Conservation (phyloP, 140 eudicot genomes). For the Bidens hawaiensis region DNA sequence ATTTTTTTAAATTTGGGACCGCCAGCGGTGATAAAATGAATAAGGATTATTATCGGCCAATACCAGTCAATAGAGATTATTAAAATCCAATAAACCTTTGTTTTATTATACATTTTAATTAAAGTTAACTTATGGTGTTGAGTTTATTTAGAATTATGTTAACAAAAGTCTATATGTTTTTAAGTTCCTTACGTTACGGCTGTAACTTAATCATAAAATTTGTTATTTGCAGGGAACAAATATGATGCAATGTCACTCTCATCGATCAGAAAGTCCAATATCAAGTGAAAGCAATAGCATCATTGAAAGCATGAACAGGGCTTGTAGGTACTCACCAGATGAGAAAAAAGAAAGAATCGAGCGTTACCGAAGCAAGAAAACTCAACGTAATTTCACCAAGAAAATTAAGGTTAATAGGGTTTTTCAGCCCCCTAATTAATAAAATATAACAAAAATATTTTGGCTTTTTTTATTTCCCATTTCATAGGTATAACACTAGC, state of each 20-base stretch:
- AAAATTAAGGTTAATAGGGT: constrained; percentile 89
- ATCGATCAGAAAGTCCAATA: constrained; percentile 60
- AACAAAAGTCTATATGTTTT: not conserved
- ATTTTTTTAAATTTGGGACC: too few species aligned
- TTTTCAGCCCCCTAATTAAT: not conserved
- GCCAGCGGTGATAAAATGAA: too few species aligned
- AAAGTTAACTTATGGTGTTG: not conserved
- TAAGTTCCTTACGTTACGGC: not conserved
- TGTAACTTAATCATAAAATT: not conserved
- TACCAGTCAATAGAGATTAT: too few species aligned
- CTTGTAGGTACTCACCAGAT: constrained; percentile 75
- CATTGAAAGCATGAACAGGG: constrained; percentile 79
- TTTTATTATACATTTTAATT: too few species aligned
- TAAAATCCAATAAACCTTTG: too few species aligned
- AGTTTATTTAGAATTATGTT: not conserved
- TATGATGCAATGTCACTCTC: constrained; percentile 35
- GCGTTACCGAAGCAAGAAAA: constrained; percentile 77
- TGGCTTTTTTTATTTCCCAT: not conserved
- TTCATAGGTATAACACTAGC: not conserved
- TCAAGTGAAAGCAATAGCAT: constrained; percentile 63
- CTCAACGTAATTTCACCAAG: constrained; percentile 85
- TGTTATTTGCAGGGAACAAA: constrained; percentile 44
- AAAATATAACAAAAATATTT: not conserved
- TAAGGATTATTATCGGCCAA: too few species aligned
- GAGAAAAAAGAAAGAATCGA: constrained; percentile 89